phyloP scores from a whole-genome alignment of 2,329 filamentous ascomycete species.

The Colletotrichum musicola region DNA sequence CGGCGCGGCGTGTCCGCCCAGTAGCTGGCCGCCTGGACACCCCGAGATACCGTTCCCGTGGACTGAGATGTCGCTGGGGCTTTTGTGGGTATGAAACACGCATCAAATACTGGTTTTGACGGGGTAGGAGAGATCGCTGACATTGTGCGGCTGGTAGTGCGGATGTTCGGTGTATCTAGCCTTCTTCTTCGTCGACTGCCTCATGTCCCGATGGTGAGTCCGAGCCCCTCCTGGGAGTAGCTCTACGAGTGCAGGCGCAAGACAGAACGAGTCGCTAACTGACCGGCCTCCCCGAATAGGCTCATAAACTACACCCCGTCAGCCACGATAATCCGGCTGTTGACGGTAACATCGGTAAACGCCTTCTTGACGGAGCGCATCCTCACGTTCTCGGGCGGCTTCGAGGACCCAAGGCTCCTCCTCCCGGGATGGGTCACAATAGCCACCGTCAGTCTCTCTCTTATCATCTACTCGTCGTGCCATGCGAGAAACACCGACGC shows the following conservation, averaged over 20 bases:
- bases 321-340: conserved; percentile 83
- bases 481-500: too few relatives aligned
- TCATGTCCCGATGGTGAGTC: conserved; percentile 82
- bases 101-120: too few relatives aligned
- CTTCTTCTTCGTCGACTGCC: conserved; percentile 86
- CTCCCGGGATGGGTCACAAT: conserved; percentile 84
- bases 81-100: conserved; percentile 74
- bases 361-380: conserved; percentile 81
- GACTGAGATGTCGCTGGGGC: conserved; percentile 78
- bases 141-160: conserved; percentile 63
- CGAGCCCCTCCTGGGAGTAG: conserved; percentile 41
- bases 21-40: conserved; percentile 30
- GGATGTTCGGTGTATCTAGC: conserved; percentile 82
- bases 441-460: conserved; percentile 68
- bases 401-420: conserved; percentile 76
- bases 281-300: conserved; percentile 57
- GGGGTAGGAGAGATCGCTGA: not conserved
- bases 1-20: conserved; percentile 46
- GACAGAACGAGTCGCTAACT: too few relatives aligned
- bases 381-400: conserved; percentile 77
- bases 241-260: too few relatives aligned
- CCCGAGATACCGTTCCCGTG: conserved; percentile 54
- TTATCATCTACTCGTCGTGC: not conserved
- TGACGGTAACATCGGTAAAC: conserved; percentile 80
- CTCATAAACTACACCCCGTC: conserved; percentile 86